Percentiles rank a stretch among this genome's conserved stretches.
phyloP scores from a whole-genome alignment of 139 green algal species.

The Choricystis sp. region DNA sequence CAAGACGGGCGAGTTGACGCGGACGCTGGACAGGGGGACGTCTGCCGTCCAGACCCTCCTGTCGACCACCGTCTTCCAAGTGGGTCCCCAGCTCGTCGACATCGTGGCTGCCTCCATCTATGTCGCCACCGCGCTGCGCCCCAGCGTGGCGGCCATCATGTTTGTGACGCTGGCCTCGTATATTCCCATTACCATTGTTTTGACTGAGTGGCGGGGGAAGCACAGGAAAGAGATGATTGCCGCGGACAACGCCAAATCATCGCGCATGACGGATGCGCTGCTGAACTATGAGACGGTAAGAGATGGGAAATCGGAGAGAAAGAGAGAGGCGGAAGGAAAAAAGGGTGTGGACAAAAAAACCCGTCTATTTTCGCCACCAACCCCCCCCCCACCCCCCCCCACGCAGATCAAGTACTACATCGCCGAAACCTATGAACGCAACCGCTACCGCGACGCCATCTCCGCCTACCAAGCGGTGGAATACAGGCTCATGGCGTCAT shows the following conservation, averaged over 20 bases:
- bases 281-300: conserved; percentile 85
- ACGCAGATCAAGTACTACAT: conserved; percentile 51
- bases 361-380: too few species aligned
- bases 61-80: conserved; percentile 60
- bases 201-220: conserved; percentile 65
- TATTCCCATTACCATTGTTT: conserved; percentile 71
- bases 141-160: conserved; percentile 60
- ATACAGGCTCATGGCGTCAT: conserved; percentile 27
- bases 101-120: conserved; percentile 52
- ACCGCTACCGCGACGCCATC: conserved; percentile 43
- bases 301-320: too few species aligned
- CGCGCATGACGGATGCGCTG: conserved; percentile 63
- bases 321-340: too few species aligned
- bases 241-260: conserved; percentile 53
- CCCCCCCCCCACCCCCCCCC: neutral
- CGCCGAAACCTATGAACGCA: conserved; percentile 51
- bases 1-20: conserved; percentile 69
- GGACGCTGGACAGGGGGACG: conserved; percentile 64
- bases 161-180: conserved; percentile 65
- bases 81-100: conserved; percentile 62
- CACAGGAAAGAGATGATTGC: conserved; percentile 56
- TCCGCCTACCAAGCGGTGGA: conserved; percentile 48
- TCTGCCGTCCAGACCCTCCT: conserved; percentile 54
- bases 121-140: conserved; percentile 46
- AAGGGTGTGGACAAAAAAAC: too few species aligned